Conservation (phyloP, 2,329 filamentous ascomycete genomes). For the Botrytis squamosa region DNA sequence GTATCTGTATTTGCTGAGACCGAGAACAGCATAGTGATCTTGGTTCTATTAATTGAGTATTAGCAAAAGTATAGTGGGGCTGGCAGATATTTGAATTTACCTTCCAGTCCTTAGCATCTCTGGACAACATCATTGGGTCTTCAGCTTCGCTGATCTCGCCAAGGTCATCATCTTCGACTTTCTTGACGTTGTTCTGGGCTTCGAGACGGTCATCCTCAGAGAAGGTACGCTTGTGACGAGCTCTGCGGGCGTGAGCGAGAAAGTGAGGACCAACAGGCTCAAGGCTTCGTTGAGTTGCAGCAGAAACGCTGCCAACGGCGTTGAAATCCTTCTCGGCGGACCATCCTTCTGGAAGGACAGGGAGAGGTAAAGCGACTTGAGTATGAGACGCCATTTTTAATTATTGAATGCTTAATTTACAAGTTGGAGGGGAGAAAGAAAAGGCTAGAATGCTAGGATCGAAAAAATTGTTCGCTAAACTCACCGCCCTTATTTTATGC, state of each 20-base stretch:
- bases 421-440: constrained; percentile 19
- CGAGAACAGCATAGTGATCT: constrained; percentile 97
- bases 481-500: constrained; percentile 14
- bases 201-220: constrained; percentile 98
- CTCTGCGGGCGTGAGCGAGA: constrained; percentile 92
- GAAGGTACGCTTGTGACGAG: constrained; percentile 95
- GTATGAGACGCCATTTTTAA: constrained; percentile 33
- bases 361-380: constrained; percentile 61
- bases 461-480: constrained; percentile 14
- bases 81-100: constrained; percentile 47
- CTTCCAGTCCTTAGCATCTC: constrained; percentile 99
- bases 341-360: constrained; percentile 78
- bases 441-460: constrained; percentile 8
- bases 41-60: constrained; percentile 59
- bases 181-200: constrained; percentile 92
- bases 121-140: constrained; percentile 85
- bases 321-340: constrained; percentile 90
- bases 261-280: constrained; percentile 98
- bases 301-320: constrained; percentile 71
- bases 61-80: constrained; percentile 20
- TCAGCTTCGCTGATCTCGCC: constrained; percentile 92
- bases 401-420: background rate
- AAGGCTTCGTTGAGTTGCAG: constrained; percentile 79
- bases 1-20: constrained; percentile 87
- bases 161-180: constrained; percentile 85